These are phyloP conservation scores for Pythium apleroticum DNA, from an alignment of 352 stramenopile genomes.

Conservation along the genomic window DNA sequence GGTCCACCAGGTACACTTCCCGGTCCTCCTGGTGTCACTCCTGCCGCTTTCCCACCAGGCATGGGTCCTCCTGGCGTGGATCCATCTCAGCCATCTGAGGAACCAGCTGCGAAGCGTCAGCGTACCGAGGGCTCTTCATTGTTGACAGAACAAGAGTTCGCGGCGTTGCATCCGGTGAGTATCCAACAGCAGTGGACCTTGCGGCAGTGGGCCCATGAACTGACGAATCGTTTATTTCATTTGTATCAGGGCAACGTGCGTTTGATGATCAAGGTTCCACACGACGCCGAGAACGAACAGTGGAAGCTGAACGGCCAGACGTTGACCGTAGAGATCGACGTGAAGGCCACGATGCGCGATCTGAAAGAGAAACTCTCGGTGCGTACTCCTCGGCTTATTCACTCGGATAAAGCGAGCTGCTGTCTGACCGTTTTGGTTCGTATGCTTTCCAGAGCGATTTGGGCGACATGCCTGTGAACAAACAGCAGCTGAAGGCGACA, in stretches of 20 bases:
- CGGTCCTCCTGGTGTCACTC: constrained; percentile 19
- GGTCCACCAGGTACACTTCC: constrained; percentile 29
- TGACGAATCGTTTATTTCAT: constrained; percentile 7
- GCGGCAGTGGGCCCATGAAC: not conserved
- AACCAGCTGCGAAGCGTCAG: constrained; percentile 72
- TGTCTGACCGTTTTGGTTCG: not conserved
- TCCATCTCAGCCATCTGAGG: constrained; percentile 27
- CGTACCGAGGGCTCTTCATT: constrained; percentile 58
- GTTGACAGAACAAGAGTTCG: constrained; percentile 82
- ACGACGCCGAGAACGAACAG: constrained; percentile 86
- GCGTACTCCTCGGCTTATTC: not conserved
- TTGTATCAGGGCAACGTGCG: constrained; percentile 53
- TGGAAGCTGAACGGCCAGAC: constrained; percentile 95
- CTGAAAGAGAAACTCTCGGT: constrained; percentile 92
- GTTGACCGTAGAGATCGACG: constrained; percentile 85
- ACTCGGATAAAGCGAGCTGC: not conserved
- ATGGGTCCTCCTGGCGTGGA: constrained; percentile 15
- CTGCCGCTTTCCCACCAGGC: constrained; percentile 13
- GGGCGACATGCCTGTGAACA: constrained; percentile 93
- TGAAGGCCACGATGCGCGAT: constrained; percentile 88
- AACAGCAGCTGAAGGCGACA: constrained; percentile 93
- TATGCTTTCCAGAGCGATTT: constrained; percentile 40
- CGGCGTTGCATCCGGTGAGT: constrained; percentile 66
- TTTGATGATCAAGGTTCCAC: constrained; percentile 78
- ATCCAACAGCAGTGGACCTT: not conserved